Conservation (phyloP, 2,329 filamentous ascomycete species). For the Monosporascus sp. region DNA sequence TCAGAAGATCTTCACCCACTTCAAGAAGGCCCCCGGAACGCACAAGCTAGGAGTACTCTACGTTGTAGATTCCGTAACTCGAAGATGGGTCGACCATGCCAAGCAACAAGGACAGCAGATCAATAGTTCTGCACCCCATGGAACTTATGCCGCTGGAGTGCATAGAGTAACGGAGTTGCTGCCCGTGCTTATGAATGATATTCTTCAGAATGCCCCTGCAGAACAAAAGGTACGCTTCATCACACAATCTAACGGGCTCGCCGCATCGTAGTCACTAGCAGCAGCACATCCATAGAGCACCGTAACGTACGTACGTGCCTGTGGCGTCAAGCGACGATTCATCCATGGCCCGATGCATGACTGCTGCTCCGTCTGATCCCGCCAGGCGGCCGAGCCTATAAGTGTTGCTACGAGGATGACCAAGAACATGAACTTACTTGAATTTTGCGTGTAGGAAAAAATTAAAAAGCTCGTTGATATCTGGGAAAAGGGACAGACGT, state of each 20-base stretch:
- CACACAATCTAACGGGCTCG: constrained; percentile 26
- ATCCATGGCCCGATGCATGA: neutral
- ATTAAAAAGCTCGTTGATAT: constrained; percentile 94
- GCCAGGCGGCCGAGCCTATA: constrained; percentile 4
- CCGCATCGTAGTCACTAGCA: constrained; percentile 23
- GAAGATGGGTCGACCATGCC: constrained; percentile 96
- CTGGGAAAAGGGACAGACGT: constrained; percentile 93
- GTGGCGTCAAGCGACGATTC: neutral
- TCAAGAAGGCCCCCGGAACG: constrained; percentile 89
- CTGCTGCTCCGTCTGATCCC: neutral
- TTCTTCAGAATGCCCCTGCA: constrained; percentile 78
- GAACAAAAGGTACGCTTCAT: constrained; percentile 88
- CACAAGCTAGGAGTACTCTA: constrained; percentile 99
- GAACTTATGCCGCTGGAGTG: constrained; percentile 91
- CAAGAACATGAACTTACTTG: constrained; percentile 37
- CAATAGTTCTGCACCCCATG: constrained; percentile 76
- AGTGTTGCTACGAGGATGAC: constrained; percentile 18
- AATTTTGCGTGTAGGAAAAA: constrained; percentile 70
- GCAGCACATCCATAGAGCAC: constrained; percentile 14
- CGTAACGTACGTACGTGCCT: constrained; percentile 1
- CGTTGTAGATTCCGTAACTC: constrained; percentile 99
- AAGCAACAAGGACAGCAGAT: constrained; percentile 78
- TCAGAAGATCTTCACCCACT: constrained; percentile 93
- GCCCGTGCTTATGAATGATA: constrained; percentile 91
- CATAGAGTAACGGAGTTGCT: constrained; percentile 95